phyloP scores from a whole-genome alignment of 768 basidiomycete genomes.

The Phlebiopsis flavidoalba region DNA sequence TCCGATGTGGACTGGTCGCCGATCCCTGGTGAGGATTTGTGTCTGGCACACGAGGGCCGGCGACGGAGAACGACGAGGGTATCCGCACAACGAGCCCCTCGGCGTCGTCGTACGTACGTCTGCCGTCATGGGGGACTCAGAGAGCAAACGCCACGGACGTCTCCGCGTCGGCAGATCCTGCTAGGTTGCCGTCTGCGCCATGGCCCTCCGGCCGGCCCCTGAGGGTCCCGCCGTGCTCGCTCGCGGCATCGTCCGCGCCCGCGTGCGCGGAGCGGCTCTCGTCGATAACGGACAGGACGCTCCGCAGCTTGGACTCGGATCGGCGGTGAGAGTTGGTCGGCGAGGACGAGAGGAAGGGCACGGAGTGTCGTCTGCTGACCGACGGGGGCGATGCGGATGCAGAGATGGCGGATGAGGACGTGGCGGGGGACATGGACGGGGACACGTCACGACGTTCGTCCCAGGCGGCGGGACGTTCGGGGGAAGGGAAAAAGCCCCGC shows the following conservation, averaged over 20 bases:
- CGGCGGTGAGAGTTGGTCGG: slow-evolving; percentile 39
- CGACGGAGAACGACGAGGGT: slow-evolving; percentile 16
- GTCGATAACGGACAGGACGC: slow-evolving; percentile 67
- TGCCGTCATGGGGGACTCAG: slow-evolving; percentile 8
- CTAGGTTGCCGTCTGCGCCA: background rate
- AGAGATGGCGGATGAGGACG: slow-evolving; percentile 17
- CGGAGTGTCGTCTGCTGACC: slow-evolving; percentile 45
- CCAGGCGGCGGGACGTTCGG: slow-evolving; percentile 32
- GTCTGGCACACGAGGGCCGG: slow-evolving; percentile 16
- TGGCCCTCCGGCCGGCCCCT: background rate
- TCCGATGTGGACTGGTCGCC: slow-evolving; percentile 27
- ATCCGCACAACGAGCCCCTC: slow-evolving; percentile 34
- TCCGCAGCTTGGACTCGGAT: slow-evolving; percentile 64
- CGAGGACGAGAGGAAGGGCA: slow-evolving; percentile 30
- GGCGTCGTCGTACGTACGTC: slow-evolving; percentile 39
- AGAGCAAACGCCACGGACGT: background rate
- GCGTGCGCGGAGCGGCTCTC: slow-evolving; percentile 36
- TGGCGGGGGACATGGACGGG: slow-evolving; percentile 14
- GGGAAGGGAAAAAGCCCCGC: slow-evolving; percentile 46
- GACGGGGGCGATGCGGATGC: slow-evolving; percentile 16
- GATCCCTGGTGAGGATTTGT: slow-evolving; percentile 20
- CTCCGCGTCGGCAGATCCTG: slow-evolving; percentile 2
- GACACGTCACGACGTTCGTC: slow-evolving; percentile 21
- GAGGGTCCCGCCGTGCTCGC: background rate
- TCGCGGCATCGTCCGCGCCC: background rate